Evolutionary conservation across 2,329 filamentous ascomycete genomes (phyloP).

Genomic region (Neofusicoccum sp.): DNA sequence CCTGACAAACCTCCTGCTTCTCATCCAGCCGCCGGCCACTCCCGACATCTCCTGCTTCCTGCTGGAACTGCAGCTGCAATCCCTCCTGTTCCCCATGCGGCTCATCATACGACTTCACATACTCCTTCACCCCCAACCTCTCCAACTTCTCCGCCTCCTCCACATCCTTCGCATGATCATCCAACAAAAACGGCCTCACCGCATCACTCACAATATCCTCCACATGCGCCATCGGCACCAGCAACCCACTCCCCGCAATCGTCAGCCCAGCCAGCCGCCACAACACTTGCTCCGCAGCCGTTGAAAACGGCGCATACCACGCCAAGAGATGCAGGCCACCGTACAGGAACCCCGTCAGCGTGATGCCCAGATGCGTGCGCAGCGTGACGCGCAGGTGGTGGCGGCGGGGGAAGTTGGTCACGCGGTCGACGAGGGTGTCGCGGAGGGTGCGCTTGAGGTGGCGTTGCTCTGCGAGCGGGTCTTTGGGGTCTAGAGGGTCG

Average conservation of each 20-base stretch:
- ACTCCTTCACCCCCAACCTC: background rate
- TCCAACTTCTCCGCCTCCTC: background rate
- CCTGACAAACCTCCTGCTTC: background rate
- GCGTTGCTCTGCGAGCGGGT: background rate
- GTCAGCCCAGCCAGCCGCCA: conserved; percentile 22
- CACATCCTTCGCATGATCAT: background rate
- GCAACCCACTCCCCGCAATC: conserved; percentile 21
- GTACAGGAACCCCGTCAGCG: conserved; percentile 23
- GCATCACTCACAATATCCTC: background rate
- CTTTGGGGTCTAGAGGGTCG: background rate
- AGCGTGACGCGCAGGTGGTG: background rate
- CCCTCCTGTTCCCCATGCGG: background rate
- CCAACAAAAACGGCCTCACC: conserved; percentile 28
- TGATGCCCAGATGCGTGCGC: conserved; percentile 12
- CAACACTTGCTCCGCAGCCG: conserved; percentile 12
- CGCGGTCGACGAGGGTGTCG: background rate
- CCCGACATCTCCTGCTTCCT: background rate
- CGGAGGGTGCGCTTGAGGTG: background rate
- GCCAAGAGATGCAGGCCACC: conserved; percentile 29
- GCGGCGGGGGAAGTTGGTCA: conserved; percentile 7
- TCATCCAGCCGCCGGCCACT: background rate
- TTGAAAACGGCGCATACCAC: conserved; percentile 30
- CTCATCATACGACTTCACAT: background rate
- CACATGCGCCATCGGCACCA: conserved; percentile 3
- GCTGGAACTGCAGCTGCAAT: background rate